These are phyloP conservation scores for Tricladium varicosporioides DNA, from an alignment of 2,329 filamentous ascomycete species.

Conservation along the genomic window DNA sequence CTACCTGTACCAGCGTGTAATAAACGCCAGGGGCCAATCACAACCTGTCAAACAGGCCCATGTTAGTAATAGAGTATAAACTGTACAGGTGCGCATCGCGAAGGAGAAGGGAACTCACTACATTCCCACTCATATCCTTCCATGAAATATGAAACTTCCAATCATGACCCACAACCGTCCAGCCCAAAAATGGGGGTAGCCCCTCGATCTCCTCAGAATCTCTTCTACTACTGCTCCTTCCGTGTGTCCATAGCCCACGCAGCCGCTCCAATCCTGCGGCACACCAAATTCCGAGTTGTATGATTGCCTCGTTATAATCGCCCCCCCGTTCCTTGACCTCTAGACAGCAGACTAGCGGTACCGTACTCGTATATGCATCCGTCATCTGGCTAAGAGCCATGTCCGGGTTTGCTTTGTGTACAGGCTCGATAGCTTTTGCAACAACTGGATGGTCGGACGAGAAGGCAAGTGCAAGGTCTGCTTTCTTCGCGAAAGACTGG, in stretches of 20 bases:
- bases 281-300: conserved; percentile 20
- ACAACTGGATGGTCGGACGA: conserved; percentile 16
- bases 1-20: conserved; percentile 17
- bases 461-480: conserved; percentile 22
- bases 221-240: conserved; percentile 12
- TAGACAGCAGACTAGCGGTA: conserved; percentile 18
- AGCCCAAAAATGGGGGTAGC: conserved; percentile 17
- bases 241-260: conserved; percentile 13
- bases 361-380: conserved; percentile 21
- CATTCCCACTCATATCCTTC: conserved; percentile 21
- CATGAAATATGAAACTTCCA: conserved; percentile 22
- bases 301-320: conserved; percentile 20
- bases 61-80: conserved; percentile 11
- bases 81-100: conserved; percentile 7
- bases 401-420: conserved; percentile 18
- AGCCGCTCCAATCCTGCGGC: conserved; percentile 20
- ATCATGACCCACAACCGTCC: conserved; percentile 20
- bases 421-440: conserved; percentile 16
- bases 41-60: conserved; percentile 12
- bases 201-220: conserved; percentile 15
- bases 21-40: conserved; percentile 16
- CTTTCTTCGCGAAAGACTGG: conserved; percentile 21
- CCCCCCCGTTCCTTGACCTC: conserved; percentile 19
- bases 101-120: conserved; percentile 14
- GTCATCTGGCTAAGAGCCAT: conserved; percentile 21